These are phyloP conservation scores for Vitis amurensis DNA, from an alignment of 164 flowering plant species.

Conservation along the genomic window DNA sequence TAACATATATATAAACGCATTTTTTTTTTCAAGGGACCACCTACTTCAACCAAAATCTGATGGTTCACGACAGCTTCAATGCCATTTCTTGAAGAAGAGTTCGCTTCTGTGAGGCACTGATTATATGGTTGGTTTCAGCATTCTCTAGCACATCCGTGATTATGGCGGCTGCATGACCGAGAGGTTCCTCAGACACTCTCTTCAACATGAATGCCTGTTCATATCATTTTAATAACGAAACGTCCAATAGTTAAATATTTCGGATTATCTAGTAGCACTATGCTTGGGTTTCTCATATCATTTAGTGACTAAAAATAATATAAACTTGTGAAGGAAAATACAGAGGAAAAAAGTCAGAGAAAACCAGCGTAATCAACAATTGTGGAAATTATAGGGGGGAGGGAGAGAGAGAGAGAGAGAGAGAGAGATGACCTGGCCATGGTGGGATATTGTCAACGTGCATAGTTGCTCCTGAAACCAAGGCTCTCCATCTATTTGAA, in stretches of 20 bases:
- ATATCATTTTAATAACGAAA: neutral
- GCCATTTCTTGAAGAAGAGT: slow-evolving; percentile 98
- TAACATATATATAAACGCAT: neutral
- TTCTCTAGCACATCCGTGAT: slow-evolving; percentile 88
- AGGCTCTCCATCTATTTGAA: slow-evolving; percentile 99
- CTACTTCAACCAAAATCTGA: neutral
- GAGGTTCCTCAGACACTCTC: slow-evolving; percentile 91
- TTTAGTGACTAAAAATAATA: too few species aligned
- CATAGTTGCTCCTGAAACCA: slow-evolving; percentile 83
- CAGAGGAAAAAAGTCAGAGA: neutral
- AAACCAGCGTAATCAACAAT: neutral
- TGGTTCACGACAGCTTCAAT: slow-evolving; percentile 57
- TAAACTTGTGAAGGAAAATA: too few species aligned
- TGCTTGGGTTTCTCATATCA: too few species aligned
- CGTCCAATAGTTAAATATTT: too few species aligned
- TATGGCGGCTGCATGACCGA: slow-evolving; percentile 97
- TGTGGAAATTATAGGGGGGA: neutral
- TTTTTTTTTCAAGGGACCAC: too few species aligned
- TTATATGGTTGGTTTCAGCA: slow-evolving; percentile 78
- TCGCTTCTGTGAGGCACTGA: slow-evolving; percentile 81
- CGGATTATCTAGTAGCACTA: too few species aligned
- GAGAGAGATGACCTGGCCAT: slow-evolving; percentile 79
- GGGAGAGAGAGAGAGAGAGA: slow-evolving; percentile 14
- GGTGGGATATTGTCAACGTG: slow-evolving; percentile 73
- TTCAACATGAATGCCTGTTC: slow-evolving; percentile 93